These are phyloP conservation scores for Saccharomyces eubayanus DNA, from an alignment of 805 yeast species.

Conservation along the genomic window DNA sequence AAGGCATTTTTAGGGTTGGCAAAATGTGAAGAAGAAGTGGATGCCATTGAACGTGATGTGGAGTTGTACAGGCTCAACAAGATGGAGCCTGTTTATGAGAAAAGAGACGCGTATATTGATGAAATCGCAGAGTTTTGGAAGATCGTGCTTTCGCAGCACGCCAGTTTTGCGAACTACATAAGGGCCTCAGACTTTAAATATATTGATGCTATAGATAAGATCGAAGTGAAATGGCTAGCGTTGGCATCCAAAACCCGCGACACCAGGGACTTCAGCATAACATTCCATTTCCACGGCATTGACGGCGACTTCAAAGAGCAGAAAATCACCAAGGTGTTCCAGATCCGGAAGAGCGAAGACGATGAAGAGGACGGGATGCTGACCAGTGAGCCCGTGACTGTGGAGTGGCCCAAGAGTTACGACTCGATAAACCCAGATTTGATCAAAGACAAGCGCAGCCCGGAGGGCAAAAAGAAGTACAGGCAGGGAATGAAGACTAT, in stretches of 20 bases:
- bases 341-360: conserved; percentile 31
- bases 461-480: conserved; percentile 51
- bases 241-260: conserved; percentile 24
- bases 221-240: conserved; percentile 48
- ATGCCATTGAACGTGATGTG: conserved; percentile 50
- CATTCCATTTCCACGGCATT: conserved; percentile 46
- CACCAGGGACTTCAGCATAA: conserved; percentile 51
- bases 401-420: conserved; percentile 66
- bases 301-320: conserved; percentile 48
- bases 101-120: conserved; percentile 45
- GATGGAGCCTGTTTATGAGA: conserved; percentile 48
- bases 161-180: conserved; percentile 76
- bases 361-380: conserved; percentile 50
- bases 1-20: conserved; percentile 36
- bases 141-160: conserved; percentile 71
- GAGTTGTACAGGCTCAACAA: conserved; percentile 43
- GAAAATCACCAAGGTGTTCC: conserved; percentile 52
- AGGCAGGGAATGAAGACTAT: conserved; percentile 72
- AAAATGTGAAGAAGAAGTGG: conserved; percentile 50
- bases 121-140: conserved; percentile 80
- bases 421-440: conserved; percentile 46
- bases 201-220: conserved; percentile 56
- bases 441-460: conserved; percentile 39
- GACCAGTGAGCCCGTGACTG: conserved; percentile 43
- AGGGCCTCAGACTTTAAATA: conserved; percentile 69